Evolutionary conservation across 805 yeast species (phyloP).

Genomic region (Lachancea nothofagi): DNA sequence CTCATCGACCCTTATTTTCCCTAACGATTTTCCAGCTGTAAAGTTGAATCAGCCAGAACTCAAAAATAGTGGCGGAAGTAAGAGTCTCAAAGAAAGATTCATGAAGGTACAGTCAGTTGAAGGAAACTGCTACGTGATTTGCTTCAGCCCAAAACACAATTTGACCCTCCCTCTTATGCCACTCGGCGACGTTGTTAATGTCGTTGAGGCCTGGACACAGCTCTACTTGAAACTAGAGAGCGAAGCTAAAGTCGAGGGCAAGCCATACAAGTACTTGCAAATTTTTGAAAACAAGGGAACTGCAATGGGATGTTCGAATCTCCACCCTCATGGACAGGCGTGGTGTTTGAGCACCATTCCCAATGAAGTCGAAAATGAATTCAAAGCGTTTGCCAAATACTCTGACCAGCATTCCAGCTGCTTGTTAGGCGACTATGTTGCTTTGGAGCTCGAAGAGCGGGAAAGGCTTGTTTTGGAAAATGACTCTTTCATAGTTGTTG

Average conservation of each 20-base stretch:
- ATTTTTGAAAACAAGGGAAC: slow-evolving; percentile 74
- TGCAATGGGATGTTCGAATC: slow-evolving; percentile 78
- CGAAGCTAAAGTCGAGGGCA: slow-evolving; percentile 34
- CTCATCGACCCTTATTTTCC: slow-evolving; percentile 51
- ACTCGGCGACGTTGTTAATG: slow-evolving; percentile 37
- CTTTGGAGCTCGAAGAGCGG: slow-evolving; percentile 45
- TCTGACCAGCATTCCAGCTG: slow-evolving; percentile 39
- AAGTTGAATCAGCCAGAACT: slow-evolving; percentile 49
- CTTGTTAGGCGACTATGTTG: slow-evolving; percentile 58
- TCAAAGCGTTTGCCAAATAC: slow-evolving; percentile 47
- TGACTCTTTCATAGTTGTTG: slow-evolving; percentile 59
- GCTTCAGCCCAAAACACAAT: slow-evolving; percentile 66
- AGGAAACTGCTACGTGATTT: slow-evolving; percentile 66
- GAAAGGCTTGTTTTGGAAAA: slow-evolving; percentile 53
- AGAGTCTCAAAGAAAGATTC: slow-evolving; percentile 38
- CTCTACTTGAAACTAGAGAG: slow-evolving; percentile 42
- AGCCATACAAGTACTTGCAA: slow-evolving; percentile 55
- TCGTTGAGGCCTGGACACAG: slow-evolving; percentile 57
- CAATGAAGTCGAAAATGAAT: slow-evolving; percentile 58
- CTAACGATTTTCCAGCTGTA: slow-evolving; percentile 70
- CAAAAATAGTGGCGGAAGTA: slow-evolving; percentile 14
- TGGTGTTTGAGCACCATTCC: slow-evolving; percentile 68
- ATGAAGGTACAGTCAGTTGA: slow-evolving; percentile 52
- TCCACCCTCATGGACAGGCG: slow-evolving; percentile 80
- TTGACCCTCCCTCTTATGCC: slow-evolving; percentile 61